Conservation (phyloP, 1,284 basidiomycete genomes). For the Wallemia mellicola region DNA sequence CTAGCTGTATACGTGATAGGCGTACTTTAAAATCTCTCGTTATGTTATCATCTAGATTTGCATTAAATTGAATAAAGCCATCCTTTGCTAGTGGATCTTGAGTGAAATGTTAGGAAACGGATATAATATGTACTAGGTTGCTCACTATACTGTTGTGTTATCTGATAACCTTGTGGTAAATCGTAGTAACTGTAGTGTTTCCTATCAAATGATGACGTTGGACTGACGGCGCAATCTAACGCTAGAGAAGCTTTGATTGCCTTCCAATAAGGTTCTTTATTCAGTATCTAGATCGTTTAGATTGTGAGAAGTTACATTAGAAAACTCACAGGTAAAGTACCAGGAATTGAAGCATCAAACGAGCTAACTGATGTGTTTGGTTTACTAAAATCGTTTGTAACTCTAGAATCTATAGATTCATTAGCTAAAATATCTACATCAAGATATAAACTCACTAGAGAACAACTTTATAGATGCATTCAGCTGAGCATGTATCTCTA, state of each 20-base stretch:
- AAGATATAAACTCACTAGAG: constrained; percentile 27
- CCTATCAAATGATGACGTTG: constrained; percentile 58
- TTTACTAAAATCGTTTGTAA: constrained; percentile 16
- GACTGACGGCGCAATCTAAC: constrained; percentile 38
- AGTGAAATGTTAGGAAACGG: no score
- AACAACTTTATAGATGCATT: constrained; percentile 66
- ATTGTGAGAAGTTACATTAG: neutral
- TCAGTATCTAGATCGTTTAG: constrained; percentile 27
- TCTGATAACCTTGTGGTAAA: constrained; percentile 78
- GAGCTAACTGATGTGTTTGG: constrained; percentile 50
- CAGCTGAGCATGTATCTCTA: constrained; percentile 87
- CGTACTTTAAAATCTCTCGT: constrained; percentile 24
- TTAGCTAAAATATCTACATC: neutral
- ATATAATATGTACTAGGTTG: no score
- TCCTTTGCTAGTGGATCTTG: neutral
- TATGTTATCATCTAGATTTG: constrained; percentile 13
- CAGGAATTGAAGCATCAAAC: constrained; percentile 76
- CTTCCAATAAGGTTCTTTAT: constrained; percentile 46
- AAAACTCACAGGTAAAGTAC: constrained; percentile 48
- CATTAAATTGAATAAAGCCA: neutral
- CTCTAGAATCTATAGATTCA: neutral
- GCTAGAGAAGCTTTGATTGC: constrained; percentile 58
- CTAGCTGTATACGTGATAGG: constrained; percentile 80
- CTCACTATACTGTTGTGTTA: constrained; percentile 69
- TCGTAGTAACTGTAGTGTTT: constrained; percentile 98